Evolutionary conservation across 2,329 filamentous ascomycete genomes (phyloP).

Genomic region (Fonsecaea nubica): DNA sequence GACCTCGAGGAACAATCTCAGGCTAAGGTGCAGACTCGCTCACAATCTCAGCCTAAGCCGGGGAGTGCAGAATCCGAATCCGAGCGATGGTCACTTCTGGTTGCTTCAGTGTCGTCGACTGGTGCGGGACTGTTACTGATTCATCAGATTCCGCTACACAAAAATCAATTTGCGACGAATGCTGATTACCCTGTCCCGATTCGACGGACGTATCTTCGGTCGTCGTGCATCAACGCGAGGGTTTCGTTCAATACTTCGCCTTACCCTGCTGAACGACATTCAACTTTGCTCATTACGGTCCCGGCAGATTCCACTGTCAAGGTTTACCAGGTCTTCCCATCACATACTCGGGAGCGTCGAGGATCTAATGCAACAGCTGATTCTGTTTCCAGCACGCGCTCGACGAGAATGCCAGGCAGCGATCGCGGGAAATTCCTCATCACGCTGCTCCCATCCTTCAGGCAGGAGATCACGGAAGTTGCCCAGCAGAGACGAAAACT

Average conservation of each 20-base stretch:
- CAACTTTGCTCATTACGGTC: slow-evolving; percentile 62
- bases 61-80: slow-evolving; percentile 27
- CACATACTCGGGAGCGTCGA: slow-evolving; percentile 42
- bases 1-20: slow-evolving; percentile 43
- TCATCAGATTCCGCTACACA: slow-evolving; percentile 50
- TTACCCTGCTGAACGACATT: slow-evolving; percentile 60
- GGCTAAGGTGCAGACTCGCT: slow-evolving; percentile 44
- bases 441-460: slow-evolving; percentile 51
- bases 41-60: slow-evolving; percentile 33
- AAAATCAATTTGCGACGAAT: slow-evolving; percentile 41
- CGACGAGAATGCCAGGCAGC: slow-evolving; percentile 36
- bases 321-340: slow-evolving; percentile 62
- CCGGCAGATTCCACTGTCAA: slow-evolving; percentile 60
- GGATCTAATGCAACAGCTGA: slow-evolving; percentile 45
- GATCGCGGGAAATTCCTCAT: slow-evolving; percentile 53
- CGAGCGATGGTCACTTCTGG: slow-evolving; percentile 52
- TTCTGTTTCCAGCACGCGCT: slow-evolving; percentile 34
- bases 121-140: slow-evolving; percentile 54
- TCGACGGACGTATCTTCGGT: slow-evolving; percentile 56
- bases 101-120: slow-evolving; percentile 55
- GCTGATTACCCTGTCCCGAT: slow-evolving; percentile 52
- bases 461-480: slow-evolving; percentile 41
- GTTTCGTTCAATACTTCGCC: slow-evolving; percentile 62
- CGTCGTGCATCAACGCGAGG: slow-evolving; percentile 53
- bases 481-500: slow-evolving; percentile 47